Evolutionary conservation across 257 asterid species (phyloP).

Genomic region (Penstemon davidsonii): DNA sequence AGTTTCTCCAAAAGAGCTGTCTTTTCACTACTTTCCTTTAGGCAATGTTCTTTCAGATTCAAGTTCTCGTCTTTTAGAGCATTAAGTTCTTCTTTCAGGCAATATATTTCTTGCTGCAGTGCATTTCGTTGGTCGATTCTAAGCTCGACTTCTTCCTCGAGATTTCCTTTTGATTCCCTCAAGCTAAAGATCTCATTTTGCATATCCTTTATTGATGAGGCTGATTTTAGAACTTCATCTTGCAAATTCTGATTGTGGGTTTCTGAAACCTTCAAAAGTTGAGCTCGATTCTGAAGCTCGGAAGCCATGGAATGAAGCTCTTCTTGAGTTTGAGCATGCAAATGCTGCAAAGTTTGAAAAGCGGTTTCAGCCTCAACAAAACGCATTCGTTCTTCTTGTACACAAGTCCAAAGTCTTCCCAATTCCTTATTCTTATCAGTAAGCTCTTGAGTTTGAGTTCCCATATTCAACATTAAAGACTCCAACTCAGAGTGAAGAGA

Average conservation of each 20-base stretch:
- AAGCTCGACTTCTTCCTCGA: conserved; percentile 86
- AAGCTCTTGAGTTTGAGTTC: conserved; percentile 75
- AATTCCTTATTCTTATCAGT: conserved; percentile 87
- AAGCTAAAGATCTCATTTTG: conserved; percentile 66
- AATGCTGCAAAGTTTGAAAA: conserved; percentile 88
- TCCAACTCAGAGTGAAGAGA: conserved; percentile 86
- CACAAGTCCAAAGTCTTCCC: conserved; percentile 77
- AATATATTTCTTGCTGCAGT: conserved; percentile 91
- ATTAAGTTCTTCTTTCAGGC: conserved; percentile 83
- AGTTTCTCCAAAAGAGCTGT: conserved; percentile 66
- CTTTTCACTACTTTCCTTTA: conserved; percentile 63
- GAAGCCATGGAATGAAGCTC: conserved; percentile 67
- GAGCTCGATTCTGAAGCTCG: conserved; percentile 76
- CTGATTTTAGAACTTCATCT: conserved; percentile 64
- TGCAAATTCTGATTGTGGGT: conserved; percentile 60
- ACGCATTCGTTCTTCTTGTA: conserved; percentile 87
- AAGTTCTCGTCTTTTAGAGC: conserved; percentile 65
- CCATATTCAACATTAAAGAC: conserved; percentile 69
- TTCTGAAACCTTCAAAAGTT: conserved; percentile 51
- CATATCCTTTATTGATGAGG: conserved; percentile 62
- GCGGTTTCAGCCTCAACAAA: conserved; percentile 98
- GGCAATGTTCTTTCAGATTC: conserved; percentile 51
- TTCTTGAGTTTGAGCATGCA: conserved; percentile 88
- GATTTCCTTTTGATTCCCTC: conserved; percentile 61
- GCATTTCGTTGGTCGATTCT: conserved; percentile 88